phyloP scores from a whole-genome alignment of 176 grass and related monocot species.

The Echinochloa phyllopogon region DNA sequence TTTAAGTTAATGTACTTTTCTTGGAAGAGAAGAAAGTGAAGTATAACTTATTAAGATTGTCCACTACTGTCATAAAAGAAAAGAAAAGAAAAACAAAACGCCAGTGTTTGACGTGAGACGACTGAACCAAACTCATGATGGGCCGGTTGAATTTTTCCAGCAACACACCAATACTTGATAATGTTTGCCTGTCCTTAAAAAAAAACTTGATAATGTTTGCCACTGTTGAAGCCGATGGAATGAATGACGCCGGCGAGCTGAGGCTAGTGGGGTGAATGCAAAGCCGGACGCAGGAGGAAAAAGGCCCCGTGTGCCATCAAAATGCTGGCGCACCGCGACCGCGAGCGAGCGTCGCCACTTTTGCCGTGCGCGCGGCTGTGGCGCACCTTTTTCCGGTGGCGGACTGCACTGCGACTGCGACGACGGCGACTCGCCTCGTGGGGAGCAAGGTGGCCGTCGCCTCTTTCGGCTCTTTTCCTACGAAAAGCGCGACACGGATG shows the following conservation, averaged over 20 bases:
- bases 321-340: constrained; percentile 32
- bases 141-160: neutral
- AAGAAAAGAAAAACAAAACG: too few species aligned
- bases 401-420: too few species aligned
- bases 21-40: too few species aligned
- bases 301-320: constrained; percentile 14
- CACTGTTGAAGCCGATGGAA: constrained; percentile 5
- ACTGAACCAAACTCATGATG: neutral
- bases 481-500: constrained; percentile 16
- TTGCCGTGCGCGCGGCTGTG: neutral
- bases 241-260: constrained; percentile 23
- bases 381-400: too few species aligned
- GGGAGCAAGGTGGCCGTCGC: constrained; percentile 37
- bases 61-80: too few species aligned
- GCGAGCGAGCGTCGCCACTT: neutral
- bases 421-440: neutral
- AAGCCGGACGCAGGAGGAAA: neutral
- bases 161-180: neutral
- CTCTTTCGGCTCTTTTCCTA: constrained; percentile 47
- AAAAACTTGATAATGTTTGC: neutral
- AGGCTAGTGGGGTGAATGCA: neutral
- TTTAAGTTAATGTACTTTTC: too few species aligned
- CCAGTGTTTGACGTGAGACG: too few species aligned
- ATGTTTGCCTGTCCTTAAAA: too few species aligned
- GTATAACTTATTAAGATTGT: too few species aligned